phyloP scores from a whole-genome alignment of 345 rosid species.

The Aquilaria sinensis region DNA sequence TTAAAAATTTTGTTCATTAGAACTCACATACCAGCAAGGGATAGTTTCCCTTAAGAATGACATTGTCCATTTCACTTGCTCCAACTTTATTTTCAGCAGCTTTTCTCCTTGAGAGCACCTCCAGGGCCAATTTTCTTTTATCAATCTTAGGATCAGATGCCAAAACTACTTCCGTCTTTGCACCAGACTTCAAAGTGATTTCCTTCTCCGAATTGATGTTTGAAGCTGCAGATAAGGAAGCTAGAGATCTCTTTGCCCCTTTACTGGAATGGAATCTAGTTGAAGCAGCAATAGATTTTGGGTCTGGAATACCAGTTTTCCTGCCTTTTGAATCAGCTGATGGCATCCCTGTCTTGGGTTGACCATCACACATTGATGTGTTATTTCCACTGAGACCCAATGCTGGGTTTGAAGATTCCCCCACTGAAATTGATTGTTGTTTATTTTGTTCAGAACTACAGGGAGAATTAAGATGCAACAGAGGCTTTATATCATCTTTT shows the following conservation, averaged over 20 bases:
- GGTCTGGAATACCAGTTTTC: conserved; percentile 31
- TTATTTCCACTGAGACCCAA: conserved; percentile 27
- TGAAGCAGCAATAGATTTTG: conserved; percentile 32
- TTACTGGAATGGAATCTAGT: conserved; percentile 25
- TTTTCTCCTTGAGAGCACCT: conserved; percentile 90
- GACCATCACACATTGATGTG: conserved; percentile 28
- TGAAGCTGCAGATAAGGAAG: conserved; percentile 24
- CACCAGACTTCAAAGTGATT: conserved; percentile 30
- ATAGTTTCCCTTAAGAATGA: conserved; percentile 63
- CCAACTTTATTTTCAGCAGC: conserved; percentile 48
- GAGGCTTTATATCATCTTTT: conserved; percentile 76
- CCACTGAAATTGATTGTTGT: conserved; percentile 20
- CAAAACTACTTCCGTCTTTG: conserved; percentile 42
- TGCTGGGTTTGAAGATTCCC: conserved; percentile 26
- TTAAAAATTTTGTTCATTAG: not conserved
- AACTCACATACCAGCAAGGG: conserved; percentile 69
- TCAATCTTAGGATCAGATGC: conserved; percentile 54
- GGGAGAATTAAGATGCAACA: conserved; percentile 37
- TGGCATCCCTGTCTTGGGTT: conserved; percentile 31
- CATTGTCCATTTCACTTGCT: conserved; percentile 42
- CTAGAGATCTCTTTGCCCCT: conserved; percentile 22
- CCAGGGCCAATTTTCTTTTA: conserved; percentile 91
- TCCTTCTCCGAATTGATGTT: conserved; percentile 32
- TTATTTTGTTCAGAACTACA: conserved; percentile 30
- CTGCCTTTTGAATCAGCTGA: conserved; percentile 33